Percentiles rank a stretch among this genome's conserved stretches.
Evolutionary conservation across 352 stramenopile genomes (phyloP).

Genomic region (Pythium vanterpoolii): DNA sequence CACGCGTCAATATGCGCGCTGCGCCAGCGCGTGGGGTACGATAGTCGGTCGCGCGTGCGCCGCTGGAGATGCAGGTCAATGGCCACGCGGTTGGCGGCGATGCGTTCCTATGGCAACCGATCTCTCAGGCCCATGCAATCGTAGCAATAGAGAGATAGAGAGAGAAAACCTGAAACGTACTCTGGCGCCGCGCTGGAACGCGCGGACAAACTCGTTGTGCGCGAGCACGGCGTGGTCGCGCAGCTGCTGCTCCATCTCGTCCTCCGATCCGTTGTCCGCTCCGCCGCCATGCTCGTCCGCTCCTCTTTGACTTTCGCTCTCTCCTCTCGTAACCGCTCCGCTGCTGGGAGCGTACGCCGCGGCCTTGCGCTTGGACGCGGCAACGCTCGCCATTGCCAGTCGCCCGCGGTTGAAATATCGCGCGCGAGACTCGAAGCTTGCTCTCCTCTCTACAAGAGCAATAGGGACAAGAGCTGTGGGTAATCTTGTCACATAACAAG

Average conservation of each 20-base stretch:
- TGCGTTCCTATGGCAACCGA: slow-evolving; percentile 31
- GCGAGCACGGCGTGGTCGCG: slow-evolving; percentile 52
- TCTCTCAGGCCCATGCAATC: no score
- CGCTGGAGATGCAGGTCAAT: slow-evolving; percentile 33
- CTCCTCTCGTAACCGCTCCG: neutral
- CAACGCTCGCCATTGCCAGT: neutral
- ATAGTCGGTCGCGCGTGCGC: slow-evolving; percentile 21
- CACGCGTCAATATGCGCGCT: slow-evolving; percentile 32
- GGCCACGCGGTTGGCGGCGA: slow-evolving; percentile 58
- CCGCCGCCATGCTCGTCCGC: neutral
- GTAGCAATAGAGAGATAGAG: neutral
- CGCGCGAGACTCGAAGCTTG: neutral
- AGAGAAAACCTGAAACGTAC: slow-evolving; percentile 32
- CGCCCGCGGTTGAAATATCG: neutral
- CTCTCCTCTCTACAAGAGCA: neutral
- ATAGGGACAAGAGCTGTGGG: no score
- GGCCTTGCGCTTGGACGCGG: slow-evolving; percentile 1
- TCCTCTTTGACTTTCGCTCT: neutral
- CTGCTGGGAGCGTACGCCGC: neutral
- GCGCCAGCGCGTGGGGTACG: slow-evolving; percentile 29
- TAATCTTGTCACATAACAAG: slow-evolving; percentile 6
- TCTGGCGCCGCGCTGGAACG: slow-evolving; percentile 50
- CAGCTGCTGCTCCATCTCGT: slow-evolving; percentile 77
- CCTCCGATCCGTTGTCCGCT: slow-evolving; percentile 12
- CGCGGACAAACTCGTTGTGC: slow-evolving; percentile 69